Percentiles rank a stretch among this genome's conserved stretches.
Conservation (phyloP, 352 stramenopile species). For the Pythium oligandrum region DNA sequence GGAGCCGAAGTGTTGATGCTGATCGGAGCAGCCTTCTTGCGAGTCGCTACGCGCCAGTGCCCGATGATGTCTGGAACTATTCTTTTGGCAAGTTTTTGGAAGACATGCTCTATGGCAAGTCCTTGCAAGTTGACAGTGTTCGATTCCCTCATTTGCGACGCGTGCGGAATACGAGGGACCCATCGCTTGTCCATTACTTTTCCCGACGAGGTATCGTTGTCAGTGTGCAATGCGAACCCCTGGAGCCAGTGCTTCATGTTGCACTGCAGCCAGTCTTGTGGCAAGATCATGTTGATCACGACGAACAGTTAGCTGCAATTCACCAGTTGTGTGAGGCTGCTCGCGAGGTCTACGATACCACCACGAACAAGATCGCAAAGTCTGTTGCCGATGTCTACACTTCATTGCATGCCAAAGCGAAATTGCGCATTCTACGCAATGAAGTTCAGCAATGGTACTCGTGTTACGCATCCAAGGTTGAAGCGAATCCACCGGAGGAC, state of each 20-base stretch:
- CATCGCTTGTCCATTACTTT: constrained; percentile 74
- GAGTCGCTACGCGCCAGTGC: constrained; percentile 52
- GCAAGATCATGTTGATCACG: constrained; percentile 74
- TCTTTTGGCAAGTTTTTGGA: constrained; percentile 88
- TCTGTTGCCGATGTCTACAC: constrained; percentile 72
- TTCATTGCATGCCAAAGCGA: constrained; percentile 60
- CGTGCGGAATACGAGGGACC: constrained; percentile 55
- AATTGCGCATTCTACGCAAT: constrained; percentile 70
- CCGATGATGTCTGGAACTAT: constrained; percentile 75
- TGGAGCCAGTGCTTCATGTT: constrained; percentile 80
- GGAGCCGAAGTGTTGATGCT: constrained; percentile 41
- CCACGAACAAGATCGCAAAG: constrained; percentile 71
- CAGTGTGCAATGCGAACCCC: constrained; percentile 67
- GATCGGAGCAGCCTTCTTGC: constrained; percentile 27
- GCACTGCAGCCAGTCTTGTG: constrained; percentile 77
- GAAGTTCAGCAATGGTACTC: constrained; percentile 83
- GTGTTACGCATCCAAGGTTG: constrained; percentile 70
- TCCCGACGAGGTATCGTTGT: constrained; percentile 66
- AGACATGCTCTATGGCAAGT: constrained; percentile 80
- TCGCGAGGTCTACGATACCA: constrained; percentile 67
- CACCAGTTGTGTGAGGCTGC: constrained; percentile 74
- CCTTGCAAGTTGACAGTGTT: constrained; percentile 59
- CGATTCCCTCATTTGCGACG: constrained; percentile 61
- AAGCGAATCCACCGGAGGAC: constrained; percentile 63
- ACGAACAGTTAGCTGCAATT: constrained; percentile 54